phyloP scores from a whole-genome alignment of 2,329 filamentous ascomycete genomes.

The Talaromyces sp. region DNA sequence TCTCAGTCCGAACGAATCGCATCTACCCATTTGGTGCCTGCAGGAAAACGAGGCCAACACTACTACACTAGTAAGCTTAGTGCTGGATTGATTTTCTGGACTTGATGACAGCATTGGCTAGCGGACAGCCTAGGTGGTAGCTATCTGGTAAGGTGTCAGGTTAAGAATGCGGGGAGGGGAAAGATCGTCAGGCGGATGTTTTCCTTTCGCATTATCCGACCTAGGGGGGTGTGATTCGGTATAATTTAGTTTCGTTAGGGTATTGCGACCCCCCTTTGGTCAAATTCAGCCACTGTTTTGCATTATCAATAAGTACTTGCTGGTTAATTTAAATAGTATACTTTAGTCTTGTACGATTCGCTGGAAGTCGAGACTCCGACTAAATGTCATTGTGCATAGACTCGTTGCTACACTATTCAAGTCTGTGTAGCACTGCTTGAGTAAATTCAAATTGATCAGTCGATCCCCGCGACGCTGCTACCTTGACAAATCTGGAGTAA shows the following conservation, averaged over 20 bases:
- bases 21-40: not conserved
- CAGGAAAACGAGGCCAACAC: not conserved
- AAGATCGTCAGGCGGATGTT: conserved; percentile 9
- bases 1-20: not conserved
- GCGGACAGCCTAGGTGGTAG: not conserved
- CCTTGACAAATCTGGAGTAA: not conserved
- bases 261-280: not conserved
- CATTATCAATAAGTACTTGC: not conserved
- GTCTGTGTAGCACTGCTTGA: not conserved
- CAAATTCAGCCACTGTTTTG: not conserved
- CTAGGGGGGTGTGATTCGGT: not conserved
- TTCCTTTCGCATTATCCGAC: not conserved
- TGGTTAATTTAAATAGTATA: not conserved
- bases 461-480: not conserved
- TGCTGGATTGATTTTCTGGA: not conserved
- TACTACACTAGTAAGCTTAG: not conserved
- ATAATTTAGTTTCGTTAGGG: not conserved
- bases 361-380: not conserved
- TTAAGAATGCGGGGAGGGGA: conserved; percentile 9
- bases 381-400: not conserved
- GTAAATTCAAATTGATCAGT: not conserved
- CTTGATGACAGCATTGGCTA: not conserved
- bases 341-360: not conserved
- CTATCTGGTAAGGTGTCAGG: not conserved
- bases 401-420: not conserved